Conservation (phyloP, 2,329 filamentous ascomycete genomes). For the Hawksworthiomyces lignivorus region DNA sequence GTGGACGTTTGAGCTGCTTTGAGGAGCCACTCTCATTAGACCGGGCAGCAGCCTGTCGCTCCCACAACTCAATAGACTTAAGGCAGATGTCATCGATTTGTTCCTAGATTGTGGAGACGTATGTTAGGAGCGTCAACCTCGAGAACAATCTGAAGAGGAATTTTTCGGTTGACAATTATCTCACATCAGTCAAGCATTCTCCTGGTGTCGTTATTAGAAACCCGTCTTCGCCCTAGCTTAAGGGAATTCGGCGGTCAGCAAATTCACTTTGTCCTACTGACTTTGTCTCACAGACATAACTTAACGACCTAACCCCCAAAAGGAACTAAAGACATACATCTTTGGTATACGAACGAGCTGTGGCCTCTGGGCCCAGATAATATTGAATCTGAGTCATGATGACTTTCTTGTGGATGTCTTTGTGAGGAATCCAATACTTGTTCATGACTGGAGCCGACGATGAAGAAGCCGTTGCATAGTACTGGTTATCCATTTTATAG, state of each 20-base stretch:
- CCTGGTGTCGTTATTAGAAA: constrained; percentile 53
- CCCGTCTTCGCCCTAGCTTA: constrained; percentile 52
- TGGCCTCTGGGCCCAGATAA: constrained; percentile 50
- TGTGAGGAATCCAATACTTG: constrained; percentile 53
- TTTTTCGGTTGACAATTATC: constrained; percentile 14
- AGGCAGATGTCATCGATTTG: constrained; percentile 56
- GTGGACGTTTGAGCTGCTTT: constrained; percentile 42
- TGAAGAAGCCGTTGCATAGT: neutral
- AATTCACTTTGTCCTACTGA: too few relatives aligned
- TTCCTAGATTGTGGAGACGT: constrained; percentile 34
- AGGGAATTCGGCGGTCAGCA: too few relatives aligned
- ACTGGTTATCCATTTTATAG: constrained; percentile 1
- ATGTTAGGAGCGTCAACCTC: constrained; percentile 11
- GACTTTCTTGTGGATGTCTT: constrained; percentile 53
- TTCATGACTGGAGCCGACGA: constrained; percentile 35
- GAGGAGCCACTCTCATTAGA: constrained; percentile 37
- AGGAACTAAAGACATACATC: too few relatives aligned
- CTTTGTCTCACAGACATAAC: too few relatives aligned
- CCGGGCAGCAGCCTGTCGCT: constrained; percentile 46
- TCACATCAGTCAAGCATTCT: constrained; percentile 51
- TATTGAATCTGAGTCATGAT: constrained; percentile 52
- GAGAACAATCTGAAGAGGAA: neutral
- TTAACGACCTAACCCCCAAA: too few relatives aligned
- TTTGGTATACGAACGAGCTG: constrained; percentile 48
- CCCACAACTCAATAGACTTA: constrained; percentile 52